Base-by-base conservation (phyloP, 176 grass and related monocot species). In the Pontederia crassipes region DNA sequence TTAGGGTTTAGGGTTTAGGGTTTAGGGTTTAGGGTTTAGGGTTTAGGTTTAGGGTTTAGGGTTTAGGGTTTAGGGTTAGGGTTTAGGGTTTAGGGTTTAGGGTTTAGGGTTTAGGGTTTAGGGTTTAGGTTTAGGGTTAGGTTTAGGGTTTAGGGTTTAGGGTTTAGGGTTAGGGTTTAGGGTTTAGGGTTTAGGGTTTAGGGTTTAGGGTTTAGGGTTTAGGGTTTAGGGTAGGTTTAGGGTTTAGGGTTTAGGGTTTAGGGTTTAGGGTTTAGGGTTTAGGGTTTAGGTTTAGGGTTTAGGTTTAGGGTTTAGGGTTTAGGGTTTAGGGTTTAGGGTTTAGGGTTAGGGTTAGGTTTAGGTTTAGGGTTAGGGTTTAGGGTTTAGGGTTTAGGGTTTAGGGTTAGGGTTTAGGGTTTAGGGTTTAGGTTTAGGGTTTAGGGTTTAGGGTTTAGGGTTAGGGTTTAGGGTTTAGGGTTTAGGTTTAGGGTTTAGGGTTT, bases 101-200 rank as follows among this genome's bases (percentile, higher is more conserved):
- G 66, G 66, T 69, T 69, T 69, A 69, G n/a, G 66, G 66, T 49
- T 68, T 67, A 53, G 24, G 49, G 64, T 47, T 67, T 67, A 53
- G 54, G 64, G 64, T 47, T n/a, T n/a, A n/a, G n/a, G n/a, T n/a
- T 67, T 67, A 55, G 56, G 66, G n/a, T n/a, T n/a, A n/a, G 66
- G 66, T 69, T 69, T 54, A 55, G 66, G 66, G 48, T 69, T 69
- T 69, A 69, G 66, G 66, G 49, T 69, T 55, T 69, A 69, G 66
- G 66, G 55, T 57, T 57, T 64, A 64, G 46, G 62, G 62, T 66
- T 66, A 50, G 52, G 62, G 62, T 45, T 66, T 51, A 28, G 29
- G 57, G 57, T 17, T 68, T 69, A 55, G 56, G 66, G 66, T 49
- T 68, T 68, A 55, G 56, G 66, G 66, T 49, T 68, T 68, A 55